Conservation (phyloP, 768 basidiomycete species). For the Podaxis sp. region DNA sequence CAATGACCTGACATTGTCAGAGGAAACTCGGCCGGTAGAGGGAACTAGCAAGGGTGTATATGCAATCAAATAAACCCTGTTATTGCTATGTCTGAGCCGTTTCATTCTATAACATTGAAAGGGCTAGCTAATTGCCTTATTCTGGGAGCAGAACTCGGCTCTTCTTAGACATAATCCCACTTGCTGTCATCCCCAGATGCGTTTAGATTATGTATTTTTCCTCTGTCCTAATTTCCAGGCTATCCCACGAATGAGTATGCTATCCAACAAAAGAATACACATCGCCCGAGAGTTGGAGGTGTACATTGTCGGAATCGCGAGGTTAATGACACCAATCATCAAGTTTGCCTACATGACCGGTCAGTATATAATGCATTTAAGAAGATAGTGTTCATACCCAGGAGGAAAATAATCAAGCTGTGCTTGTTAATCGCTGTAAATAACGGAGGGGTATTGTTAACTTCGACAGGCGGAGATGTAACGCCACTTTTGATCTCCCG, state of each 20-base stretch:
- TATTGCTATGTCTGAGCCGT: no score
- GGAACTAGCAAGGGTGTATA: no score
- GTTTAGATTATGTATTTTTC: neutral
- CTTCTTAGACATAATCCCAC: no score
- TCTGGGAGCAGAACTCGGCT: no score
- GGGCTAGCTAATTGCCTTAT: no score
- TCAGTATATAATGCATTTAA: neutral
- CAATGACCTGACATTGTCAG: no score
- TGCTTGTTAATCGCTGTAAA: conserved; percentile 85
- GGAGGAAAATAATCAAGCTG: conserved; percentile 73
- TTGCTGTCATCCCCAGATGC: no score
- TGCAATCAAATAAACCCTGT: no score
- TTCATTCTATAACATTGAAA: no score
- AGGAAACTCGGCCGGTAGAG: no score
- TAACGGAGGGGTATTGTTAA: conserved; percentile 44
- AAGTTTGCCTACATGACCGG: conserved; percentile 69
- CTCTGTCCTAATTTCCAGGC: conserved; percentile 50
- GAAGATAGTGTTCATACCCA: conserved; percentile 47
- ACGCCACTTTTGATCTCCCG: conserved; percentile 12
- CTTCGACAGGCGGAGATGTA: neutral
- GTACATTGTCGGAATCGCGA: conserved; percentile 83
- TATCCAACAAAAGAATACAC: conserved; percentile 60
- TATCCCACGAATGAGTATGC: conserved; percentile 50
- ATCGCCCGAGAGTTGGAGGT: conserved; percentile 50
- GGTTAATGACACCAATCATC: conserved; percentile 80